These are phyloP conservation scores for Agapanthus africanus DNA, from an alignment of 106 monocot genomes.

Conservation along the genomic window DNA sequence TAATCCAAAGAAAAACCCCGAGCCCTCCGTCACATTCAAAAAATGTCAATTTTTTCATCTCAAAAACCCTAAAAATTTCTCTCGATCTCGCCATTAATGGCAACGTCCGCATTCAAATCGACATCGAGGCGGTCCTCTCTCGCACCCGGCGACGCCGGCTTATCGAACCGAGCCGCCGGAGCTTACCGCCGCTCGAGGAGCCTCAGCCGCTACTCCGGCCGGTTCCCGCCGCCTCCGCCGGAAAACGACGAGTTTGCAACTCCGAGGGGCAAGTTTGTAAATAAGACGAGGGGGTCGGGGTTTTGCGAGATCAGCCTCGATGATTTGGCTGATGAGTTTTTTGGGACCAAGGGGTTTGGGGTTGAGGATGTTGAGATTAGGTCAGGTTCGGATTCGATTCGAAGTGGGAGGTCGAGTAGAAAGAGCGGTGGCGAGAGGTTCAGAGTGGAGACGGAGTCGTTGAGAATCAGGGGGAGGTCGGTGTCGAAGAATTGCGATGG, in stretches of 20 bases:
- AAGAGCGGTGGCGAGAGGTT: slow-evolving; percentile 20
- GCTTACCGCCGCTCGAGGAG: slow-evolving; percentile 76
- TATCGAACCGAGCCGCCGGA: slow-evolving; percentile 27
- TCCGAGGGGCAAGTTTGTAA: slow-evolving; percentile 61
- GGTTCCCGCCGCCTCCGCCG: no score
- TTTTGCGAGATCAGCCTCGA: slow-evolving; percentile 67
- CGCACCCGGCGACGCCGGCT: slow-evolving; percentile 19
- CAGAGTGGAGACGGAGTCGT: slow-evolving; percentile 46
- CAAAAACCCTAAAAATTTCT: no score
- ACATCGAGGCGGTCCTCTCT: slow-evolving; percentile 16
- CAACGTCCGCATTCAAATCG: slow-evolving; percentile 40
- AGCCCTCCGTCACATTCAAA: slow-evolving; percentile 9
- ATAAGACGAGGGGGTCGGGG: slow-evolving; percentile 52
- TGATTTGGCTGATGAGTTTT: slow-evolving; percentile 80
- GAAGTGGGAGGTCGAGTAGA: slow-evolving; percentile 9
- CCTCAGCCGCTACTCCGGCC: slow-evolving; percentile 68
- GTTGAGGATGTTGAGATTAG: slow-evolving; percentile 25
- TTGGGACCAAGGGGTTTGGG: slow-evolving; percentile 34
- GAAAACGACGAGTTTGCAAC: slow-evolving; percentile 31
- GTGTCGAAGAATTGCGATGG: slow-evolving; percentile 39
- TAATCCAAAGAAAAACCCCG: no score
- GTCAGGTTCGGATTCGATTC: slow-evolving; percentile 5
- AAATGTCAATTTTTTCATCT: neutral
- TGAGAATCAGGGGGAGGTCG: slow-evolving; percentile 57
- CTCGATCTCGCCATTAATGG: no score